phyloP scores from a whole-genome alignment of 352 stramenopile species.

The Pythium dissimile region DNA sequence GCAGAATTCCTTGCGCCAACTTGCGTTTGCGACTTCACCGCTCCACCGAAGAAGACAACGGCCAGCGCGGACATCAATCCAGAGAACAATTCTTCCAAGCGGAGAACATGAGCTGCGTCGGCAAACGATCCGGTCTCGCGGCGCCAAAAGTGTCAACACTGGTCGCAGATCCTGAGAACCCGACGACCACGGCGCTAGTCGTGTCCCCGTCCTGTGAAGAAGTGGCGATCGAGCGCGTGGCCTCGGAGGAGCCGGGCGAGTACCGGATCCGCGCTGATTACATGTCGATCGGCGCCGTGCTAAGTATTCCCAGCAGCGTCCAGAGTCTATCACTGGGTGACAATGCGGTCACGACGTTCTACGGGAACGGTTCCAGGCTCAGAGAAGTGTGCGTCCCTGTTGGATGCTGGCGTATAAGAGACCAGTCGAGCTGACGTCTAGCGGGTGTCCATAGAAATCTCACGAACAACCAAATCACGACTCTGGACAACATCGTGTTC shows the following conservation, averaged over 20 bases:
- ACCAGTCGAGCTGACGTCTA: no score
- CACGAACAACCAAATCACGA: not conserved
- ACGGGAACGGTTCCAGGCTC: constrained; percentile 26
- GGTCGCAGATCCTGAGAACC: constrained; percentile 1
- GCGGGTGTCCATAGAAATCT: no score
- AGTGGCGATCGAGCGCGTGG: not conserved
- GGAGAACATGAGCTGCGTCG: constrained; percentile 11
- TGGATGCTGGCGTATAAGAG: no score
- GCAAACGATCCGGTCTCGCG: constrained; percentile 6
- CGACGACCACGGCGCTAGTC: constrained; percentile 1
- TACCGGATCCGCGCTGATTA: constrained; percentile 2
- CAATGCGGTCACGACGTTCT: constrained; percentile 43
- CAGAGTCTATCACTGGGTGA: constrained; percentile 9
- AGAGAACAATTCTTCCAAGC: no score
- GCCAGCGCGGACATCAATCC: no score
- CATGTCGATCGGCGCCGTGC: constrained; percentile 7
- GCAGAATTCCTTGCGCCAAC: no score
- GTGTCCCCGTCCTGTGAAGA: constrained; percentile 4
- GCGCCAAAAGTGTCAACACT: constrained; percentile 1
- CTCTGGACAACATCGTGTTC: not conserved
- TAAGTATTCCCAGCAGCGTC: constrained; percentile 8
- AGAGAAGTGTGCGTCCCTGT: constrained; percentile 45
- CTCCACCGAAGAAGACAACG: no score
- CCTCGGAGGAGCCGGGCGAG: constrained; percentile 5
- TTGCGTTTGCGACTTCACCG: no score